Conservation (phyloP, 768 basidiomycete species). For the Heimioporus sp. region DNA sequence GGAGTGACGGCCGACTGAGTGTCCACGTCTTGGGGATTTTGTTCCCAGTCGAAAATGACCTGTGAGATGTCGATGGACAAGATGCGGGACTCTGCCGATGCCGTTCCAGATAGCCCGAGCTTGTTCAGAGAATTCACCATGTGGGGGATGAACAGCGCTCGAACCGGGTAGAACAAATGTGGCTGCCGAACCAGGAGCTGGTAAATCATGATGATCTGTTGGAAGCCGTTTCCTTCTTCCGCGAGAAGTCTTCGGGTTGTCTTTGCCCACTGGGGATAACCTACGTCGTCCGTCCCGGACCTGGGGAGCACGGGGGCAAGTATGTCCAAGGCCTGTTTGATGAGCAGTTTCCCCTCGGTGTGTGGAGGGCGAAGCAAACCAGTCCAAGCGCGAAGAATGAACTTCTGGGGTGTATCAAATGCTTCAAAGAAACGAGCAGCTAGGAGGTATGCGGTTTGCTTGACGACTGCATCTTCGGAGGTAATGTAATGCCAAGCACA, state of each 20-base stretch:
- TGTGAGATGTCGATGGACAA: slow-evolving; percentile 90
- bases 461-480: slow-evolving; percentile 86
- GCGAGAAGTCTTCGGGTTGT: slow-evolving; percentile 80
- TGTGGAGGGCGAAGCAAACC: slow-evolving; percentile 81
- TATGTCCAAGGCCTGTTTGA: slow-evolving; percentile 84
- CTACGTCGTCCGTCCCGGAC: slow-evolving; percentile 53
- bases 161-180: slow-evolving; percentile 88
- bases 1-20: slow-evolving; percentile 19
- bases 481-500: slow-evolving; percentile 89
- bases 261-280: slow-evolving; percentile 79
- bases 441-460: slow-evolving; percentile 88
- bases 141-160: slow-evolving; percentile 89
- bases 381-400: slow-evolving; percentile 87
- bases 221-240: slow-evolving; percentile 76
- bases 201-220: slow-evolving; percentile 79
- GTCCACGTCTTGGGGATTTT: slow-evolving; percentile 43
- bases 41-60: slow-evolving; percentile 93
- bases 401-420: slow-evolving; percentile 87
- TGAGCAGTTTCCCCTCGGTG: slow-evolving; percentile 71
- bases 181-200: slow-evolving; percentile 91
- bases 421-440: slow-evolving; percentile 89
- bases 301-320: slow-evolving; percentile 79
- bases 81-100: slow-evolving; percentile 77
- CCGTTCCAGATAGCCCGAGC: slow-evolving; percentile 72
- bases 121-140: slow-evolving; percentile 89